Conservation (phyloP, 495 filamentous ascomycete genomes). For the Hypomontagnella submonticulosa region DNA sequence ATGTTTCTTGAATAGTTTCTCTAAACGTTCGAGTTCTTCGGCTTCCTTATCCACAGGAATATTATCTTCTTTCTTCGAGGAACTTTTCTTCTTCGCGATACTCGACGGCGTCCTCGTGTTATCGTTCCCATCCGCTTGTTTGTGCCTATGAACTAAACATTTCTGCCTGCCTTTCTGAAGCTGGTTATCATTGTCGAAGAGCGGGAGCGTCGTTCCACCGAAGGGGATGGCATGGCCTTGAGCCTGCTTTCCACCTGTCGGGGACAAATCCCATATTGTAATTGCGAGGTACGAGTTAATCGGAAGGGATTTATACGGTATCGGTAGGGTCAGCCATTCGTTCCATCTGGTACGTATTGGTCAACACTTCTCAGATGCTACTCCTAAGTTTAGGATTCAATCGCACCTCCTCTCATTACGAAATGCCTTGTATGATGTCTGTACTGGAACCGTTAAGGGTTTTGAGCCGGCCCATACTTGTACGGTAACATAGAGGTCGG, state of each 20-base stretch:
- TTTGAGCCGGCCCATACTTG: slow-evolving; percentile 98
- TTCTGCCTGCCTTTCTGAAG: slow-evolving; percentile 92
- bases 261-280: slow-evolving; percentile 94
- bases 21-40: slow-evolving; percentile 82
- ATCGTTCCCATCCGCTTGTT: slow-evolving; percentile 86
- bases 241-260: slow-evolving; percentile 70
- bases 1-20: slow-evolving; percentile 93
- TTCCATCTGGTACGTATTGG: slow-evolving; percentile 72
- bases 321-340: slow-evolving; percentile 92
- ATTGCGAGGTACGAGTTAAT: slow-evolving; percentile 86
- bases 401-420: slow-evolving; percentile 71
- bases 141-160: slow-evolving; percentile 83
- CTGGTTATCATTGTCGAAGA: slow-evolving; percentile 92
- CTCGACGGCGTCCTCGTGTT: slow-evolving; percentile 80
- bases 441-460: slow-evolving; percentile 87
- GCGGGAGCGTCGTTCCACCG: slow-evolving; percentile 87
- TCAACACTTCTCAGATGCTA: not conserved
- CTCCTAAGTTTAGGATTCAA: slow-evolving; percentile 1
- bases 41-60: slow-evolving; percentile 67
- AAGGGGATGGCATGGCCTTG: slow-evolving; percentile 86
- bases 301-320: slow-evolving; percentile 82
- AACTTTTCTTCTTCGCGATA: slow-evolving; percentile 55
- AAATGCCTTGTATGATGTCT: slow-evolving; percentile 92
- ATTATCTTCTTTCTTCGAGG: slow-evolving; percentile 61
- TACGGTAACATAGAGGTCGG: slow-evolving; percentile 90